Base-by-base conservation (phyloP, 805 yeast species). In the Komagataella populi region DNA sequence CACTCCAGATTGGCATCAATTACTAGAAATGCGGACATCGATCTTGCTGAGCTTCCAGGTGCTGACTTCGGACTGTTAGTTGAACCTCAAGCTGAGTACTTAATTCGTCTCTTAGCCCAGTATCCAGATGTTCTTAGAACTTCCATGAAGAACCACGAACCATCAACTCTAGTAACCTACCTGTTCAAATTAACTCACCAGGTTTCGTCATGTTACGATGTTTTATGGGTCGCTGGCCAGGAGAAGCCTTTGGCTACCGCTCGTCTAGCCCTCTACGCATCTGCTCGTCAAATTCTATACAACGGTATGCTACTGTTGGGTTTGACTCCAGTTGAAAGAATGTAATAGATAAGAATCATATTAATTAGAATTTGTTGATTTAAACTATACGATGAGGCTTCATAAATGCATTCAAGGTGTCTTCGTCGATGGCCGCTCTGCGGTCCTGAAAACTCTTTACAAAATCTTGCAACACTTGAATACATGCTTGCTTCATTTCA, bases 321-420 rank as follows among this genome's bases (percentile, higher is more conserved):
- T 52, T 76, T 93, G 65, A 89, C 97, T 47, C 98, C 99, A n/a
- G 98, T 93, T 55, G 96, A 91, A 61, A 84, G 98, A 79, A 91
- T 91, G 98, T 91, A 74, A 70, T 30, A 30, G 39, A 30, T 12
- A 30, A 30, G 39, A 30, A 30, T 4, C 4, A 30, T 30, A 30
- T 30, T 20, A 20, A 30, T 8, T 30, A 10, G 39, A 30, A 30
- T 30, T 30, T 30, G 39, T 30, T 10, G 14, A 4, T 30, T 14
- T 30, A 30, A 30, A 14, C 10, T 30, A 30, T 30, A 10, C 39
- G 39, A 61, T 95, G 95, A 49, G 93, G 90, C 58, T 76, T 82
- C 91, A 87, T 93, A 65, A 83, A 93, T 53, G 75, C 63, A 52
- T 76, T 78, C 50, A 88, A 70, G 4, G 71, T 68, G 17, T 70